Conservation (phyloP, 148 eudicot genomes). For the Rhododendron ferrugineum region DNA sequence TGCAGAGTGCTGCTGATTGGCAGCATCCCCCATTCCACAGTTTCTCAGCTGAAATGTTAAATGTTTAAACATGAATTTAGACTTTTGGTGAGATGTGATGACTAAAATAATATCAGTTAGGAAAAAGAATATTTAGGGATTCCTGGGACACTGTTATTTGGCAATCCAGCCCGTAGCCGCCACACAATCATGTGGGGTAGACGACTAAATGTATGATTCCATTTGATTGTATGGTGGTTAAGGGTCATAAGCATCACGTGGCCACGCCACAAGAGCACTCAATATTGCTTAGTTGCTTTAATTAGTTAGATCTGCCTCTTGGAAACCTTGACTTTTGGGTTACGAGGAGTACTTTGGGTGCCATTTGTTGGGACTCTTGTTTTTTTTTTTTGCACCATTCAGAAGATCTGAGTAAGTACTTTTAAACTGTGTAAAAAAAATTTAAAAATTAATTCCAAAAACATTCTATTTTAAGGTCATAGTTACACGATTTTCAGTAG, state of each 20-base stretch:
- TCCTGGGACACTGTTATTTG: background rate
- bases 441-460: no score
- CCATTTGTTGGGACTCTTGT: no score
- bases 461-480: no score
- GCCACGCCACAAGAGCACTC: background rate
- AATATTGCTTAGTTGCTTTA: background rate
- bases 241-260: background rate
- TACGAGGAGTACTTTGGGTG: no score
- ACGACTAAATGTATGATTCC: background rate
- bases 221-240: no score
- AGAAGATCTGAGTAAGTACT: accelerated
- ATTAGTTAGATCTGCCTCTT: background rate
- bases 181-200: background rate
- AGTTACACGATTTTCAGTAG: no score
- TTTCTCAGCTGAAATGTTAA: background rate
- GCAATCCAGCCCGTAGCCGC: background rate
- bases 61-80: background rate
- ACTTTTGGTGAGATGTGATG: background rate
- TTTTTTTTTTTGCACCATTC: no score
- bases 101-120: background rate
- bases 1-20: no score
- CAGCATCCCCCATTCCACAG: no score
- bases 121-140: background rate
- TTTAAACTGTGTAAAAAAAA: no score
- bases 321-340: no score